Percentiles rank a stretch among this genome's conserved stretches.
Evolutionary conservation across 1,284 basidiomycete genomes (phyloP).

Genomic region (Rhizoctonia solani): DNA sequence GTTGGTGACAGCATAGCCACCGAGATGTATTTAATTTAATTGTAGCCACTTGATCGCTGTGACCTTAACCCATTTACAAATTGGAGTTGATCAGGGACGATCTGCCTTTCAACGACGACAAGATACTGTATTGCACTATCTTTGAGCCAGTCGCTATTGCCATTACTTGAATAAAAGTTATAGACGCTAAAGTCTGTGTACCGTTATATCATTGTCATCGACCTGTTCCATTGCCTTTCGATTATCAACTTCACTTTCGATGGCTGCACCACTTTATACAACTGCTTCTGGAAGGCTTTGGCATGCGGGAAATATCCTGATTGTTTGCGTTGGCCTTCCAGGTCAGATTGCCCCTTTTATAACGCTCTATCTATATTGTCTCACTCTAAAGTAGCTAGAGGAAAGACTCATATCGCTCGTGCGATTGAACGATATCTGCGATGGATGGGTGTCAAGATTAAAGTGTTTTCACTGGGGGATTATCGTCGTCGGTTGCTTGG

Average conservation of each 20-base stretch:
- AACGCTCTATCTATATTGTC: neutral
- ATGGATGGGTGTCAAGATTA: conserved; percentile 97
- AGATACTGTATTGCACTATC: too few relatives aligned
- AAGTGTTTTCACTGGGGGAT: conserved; percentile 93
- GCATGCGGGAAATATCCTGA: conserved; percentile 93
- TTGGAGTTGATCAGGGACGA: neutral
- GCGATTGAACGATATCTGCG: conserved; percentile 94
- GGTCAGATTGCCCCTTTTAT: conserved; percentile 42
- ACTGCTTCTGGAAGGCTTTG: conserved; percentile 79
- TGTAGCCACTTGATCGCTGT: neutral
- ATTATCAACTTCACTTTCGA: conserved; percentile 43
- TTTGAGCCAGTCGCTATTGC: neutral
- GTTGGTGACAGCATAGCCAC: too few relatives aligned
- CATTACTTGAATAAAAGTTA: neutral
- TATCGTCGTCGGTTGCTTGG: conserved; percentile 90
- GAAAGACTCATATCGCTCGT: conserved; percentile 96
- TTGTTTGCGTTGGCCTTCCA: conserved; percentile 89
- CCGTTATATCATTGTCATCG: too few relatives aligned
- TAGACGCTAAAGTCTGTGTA: neutral
- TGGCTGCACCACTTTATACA: conserved; percentile 87
- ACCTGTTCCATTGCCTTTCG: too few relatives aligned
- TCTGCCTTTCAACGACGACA: too few relatives aligned
- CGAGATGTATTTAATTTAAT: too few relatives aligned
- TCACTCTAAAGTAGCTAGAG: conserved; percentile 59
- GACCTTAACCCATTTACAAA: neutral